These are phyloP conservation scores for Oidiodendron maius DNA, from an alignment of 495 filamentous ascomycete genomes.

Conservation along the genomic window DNA sequence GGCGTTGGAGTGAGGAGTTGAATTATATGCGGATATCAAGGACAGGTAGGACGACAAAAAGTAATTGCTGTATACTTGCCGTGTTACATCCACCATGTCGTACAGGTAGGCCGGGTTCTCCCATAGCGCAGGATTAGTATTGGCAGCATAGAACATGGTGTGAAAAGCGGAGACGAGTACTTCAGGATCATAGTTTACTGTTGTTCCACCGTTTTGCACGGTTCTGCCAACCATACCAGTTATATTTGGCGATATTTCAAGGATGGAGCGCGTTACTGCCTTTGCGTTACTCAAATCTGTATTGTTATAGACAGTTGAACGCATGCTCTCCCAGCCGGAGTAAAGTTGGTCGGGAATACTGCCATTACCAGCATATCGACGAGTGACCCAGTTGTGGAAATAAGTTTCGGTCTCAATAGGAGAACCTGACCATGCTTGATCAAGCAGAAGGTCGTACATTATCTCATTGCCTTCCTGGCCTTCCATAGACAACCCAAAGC, in stretches of 20 bases:
- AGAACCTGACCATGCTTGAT: conserved; percentile 40
- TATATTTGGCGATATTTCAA: conserved; percentile 37
- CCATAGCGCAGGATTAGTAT: conserved; percentile 30
- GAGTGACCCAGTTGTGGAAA: conserved; percentile 41
- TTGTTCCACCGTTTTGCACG: conserved; percentile 33
- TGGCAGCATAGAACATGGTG: conserved; percentile 32
- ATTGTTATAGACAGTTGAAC: conserved; percentile 46
- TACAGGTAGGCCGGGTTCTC: conserved; percentile 38
- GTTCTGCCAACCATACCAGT: conserved; percentile 28
- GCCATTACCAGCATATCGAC: conserved; percentile 34
- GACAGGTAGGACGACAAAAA: conserved; percentile 36
- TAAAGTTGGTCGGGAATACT: conserved; percentile 32
- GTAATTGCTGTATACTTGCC: conserved; percentile 43
- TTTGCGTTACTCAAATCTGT: conserved; percentile 33
- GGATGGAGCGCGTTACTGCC: conserved; percentile 41
- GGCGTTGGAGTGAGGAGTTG: conserved; percentile 10
- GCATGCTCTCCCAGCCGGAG: conserved; percentile 41
- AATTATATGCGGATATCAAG: conserved; percentile 33
- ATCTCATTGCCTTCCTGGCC: conserved; percentile 53
- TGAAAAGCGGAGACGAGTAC: conserved; percentile 36
- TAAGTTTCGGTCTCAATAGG: conserved; percentile 40
- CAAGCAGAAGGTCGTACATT: conserved; percentile 43
- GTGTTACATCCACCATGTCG: conserved; percentile 46
- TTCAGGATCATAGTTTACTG: conserved; percentile 36
- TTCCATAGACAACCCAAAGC: conserved; percentile 42